Conservation (phyloP, 305 asterid species). For the Vinca major region DNA sequence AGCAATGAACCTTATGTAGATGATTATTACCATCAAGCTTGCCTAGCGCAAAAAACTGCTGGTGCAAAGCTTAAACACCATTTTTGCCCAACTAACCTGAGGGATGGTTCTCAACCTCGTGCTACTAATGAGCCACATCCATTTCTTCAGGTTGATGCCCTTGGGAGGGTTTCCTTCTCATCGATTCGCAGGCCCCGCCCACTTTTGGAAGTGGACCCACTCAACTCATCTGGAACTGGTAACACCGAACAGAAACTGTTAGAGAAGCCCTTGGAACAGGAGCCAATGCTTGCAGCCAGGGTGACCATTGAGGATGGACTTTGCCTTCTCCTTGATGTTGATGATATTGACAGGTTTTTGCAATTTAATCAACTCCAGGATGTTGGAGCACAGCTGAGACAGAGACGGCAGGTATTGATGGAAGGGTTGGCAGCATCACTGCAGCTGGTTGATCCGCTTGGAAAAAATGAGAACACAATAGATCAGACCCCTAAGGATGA, state of each 20-base stretch:
- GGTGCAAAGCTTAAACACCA: constrained; percentile 78
- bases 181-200: constrained; percentile 95
- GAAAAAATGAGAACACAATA: constrained; percentile 48
- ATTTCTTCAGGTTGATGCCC: constrained; percentile 95
- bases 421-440: constrained; percentile 93
- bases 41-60: constrained; percentile 61
- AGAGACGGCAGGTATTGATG: constrained; percentile 66
- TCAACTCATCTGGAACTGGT: constrained; percentile 41
- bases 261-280: constrained; percentile 84
- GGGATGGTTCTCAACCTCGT: constrained; percentile 58
- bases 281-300: constrained; percentile 96
- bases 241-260: constrained; percentile 40
- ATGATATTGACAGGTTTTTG: constrained; percentile 79
- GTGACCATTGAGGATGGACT: constrained; percentile 74
- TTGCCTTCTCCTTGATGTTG: constrained; percentile 74
- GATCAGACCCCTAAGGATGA: constrained; percentile 71
- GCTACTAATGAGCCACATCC: constrained; percentile 73
- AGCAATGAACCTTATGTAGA: constrained; percentile 83
- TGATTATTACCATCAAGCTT: constrained; percentile 90
- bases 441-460: constrained; percentile 87
- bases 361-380: constrained; percentile 66
- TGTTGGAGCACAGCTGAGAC: constrained; percentile 58
- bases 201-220: constrained; percentile 81
- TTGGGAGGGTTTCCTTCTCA: constrained; percentile 79
- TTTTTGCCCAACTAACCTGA: constrained; percentile 66